Conservation (phyloP, 208 protist species). For the Tritrichomonas foetus region DNA sequence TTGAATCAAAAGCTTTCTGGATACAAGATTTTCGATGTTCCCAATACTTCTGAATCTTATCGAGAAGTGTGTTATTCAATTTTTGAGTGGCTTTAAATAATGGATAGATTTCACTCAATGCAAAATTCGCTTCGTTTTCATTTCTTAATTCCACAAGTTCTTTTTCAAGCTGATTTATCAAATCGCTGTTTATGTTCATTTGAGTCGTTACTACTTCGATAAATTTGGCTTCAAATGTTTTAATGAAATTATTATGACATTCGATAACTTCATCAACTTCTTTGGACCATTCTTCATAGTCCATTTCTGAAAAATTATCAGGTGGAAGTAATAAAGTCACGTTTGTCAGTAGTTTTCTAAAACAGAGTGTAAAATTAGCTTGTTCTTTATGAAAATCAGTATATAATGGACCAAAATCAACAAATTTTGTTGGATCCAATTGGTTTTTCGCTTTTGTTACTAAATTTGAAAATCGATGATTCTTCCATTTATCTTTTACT, state of each 20-base stretch:
- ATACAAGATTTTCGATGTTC: not conserved
- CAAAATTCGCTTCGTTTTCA: not conserved
- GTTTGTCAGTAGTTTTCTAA: not conserved
- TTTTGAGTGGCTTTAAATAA: not conserved
- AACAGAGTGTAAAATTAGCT: not conserved
- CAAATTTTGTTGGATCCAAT: not conserved
- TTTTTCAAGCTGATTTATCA: not conserved
- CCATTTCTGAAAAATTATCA: not conserved
- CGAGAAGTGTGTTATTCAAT: not conserved
- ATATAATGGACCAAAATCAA: not conserved
- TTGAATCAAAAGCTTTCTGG: not conserved
- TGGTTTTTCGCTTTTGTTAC: not conserved
- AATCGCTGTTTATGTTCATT: not conserved
- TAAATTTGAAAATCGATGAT: too few species aligned
- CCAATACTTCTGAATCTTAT: constrained; percentile 6
- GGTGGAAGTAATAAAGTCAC: not conserved
- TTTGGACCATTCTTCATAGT: not conserved
- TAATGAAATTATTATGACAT: not conserved
- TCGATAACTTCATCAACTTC: not conserved
- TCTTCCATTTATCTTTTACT: too few species aligned
- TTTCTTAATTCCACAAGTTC: not conserved
- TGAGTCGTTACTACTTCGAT: too few species aligned
- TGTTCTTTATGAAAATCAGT: constrained; percentile 11
- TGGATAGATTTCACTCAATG: not conserved
- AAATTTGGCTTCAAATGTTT: not conserved